Percentiles rank a stretch among this genome's conserved stretches.
Conservation (phyloP, 2,329 filamentous ascomycete species). For the Stagonosporopsis cucurbitacearum region DNA sequence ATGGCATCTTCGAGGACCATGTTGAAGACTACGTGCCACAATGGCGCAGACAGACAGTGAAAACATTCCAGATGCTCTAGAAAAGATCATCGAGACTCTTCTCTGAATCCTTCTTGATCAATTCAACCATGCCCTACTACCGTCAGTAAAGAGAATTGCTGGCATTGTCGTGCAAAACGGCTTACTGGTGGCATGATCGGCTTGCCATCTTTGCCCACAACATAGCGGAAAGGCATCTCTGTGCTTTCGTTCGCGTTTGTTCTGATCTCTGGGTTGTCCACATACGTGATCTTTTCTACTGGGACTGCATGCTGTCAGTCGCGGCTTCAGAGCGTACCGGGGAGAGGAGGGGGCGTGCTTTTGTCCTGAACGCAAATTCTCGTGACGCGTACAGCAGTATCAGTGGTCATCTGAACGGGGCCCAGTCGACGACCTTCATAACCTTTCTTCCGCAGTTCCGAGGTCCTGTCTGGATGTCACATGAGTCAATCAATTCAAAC, state of each 20-base stretch:
- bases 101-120: constrained; percentile 93
- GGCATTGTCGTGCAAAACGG: neutral
- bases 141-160: neutral
- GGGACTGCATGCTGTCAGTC: constrained; percentile 62
- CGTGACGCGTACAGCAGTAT: constrained; percentile 94
- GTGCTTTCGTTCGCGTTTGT: constrained; percentile 93
- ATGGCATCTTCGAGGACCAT: constrained; percentile 9
- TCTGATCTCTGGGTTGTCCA: constrained; percentile 88
- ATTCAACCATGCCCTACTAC: constrained; percentile 86
- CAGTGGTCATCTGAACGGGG: constrained; percentile 96
- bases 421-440: constrained; percentile 87
- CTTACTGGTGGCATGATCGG: constrained; percentile 91
- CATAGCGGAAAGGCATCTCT: constrained; percentile 97
- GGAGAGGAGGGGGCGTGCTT: constrained; percentile 61
- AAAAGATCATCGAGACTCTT: constrained; percentile 89
- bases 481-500: constrained; percentile 28
- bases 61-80: constrained; percentile 47
- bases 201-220: constrained; percentile 73
- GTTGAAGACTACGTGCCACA: constrained; percentile 48
- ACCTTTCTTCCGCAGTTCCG: constrained; percentile 92
- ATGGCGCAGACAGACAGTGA: constrained; percentile 38
- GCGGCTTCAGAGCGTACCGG: neutral
- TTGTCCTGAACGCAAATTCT: constrained; percentile 85
- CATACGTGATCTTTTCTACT: constrained; percentile 78
- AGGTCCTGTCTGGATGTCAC: constrained; percentile 75